Evolutionary conservation across 371 early-diverging fungal species (phyloP).

Genomic region (Mortierella sp.): DNA sequence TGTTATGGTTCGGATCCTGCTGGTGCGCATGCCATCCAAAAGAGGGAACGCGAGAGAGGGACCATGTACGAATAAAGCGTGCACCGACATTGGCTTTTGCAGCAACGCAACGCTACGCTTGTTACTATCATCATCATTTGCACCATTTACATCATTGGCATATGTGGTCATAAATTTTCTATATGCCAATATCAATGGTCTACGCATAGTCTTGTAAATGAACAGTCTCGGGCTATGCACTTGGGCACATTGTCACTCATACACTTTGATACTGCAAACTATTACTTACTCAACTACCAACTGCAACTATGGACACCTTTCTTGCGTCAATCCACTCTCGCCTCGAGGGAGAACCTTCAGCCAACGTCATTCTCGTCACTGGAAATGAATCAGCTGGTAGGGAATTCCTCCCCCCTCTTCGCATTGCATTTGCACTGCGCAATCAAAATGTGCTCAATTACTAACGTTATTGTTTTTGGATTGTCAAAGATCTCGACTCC

Average conservation of each 20-base stretch:
- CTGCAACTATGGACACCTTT: conserved; percentile 34
- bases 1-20: neutral
- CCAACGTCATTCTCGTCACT: conserved; percentile 62
- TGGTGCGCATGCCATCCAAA: conserved; percentile 1
- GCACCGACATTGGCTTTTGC: neutral
- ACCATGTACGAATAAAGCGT: neutral
- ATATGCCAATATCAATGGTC: too few relatives aligned
- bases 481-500: conserved; percentile 73
- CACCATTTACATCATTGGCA: too few relatives aligned
- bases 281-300: too few relatives aligned
- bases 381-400: conserved; percentile 83
- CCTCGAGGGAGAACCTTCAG: conserved; percentile 23
- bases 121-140: too few relatives aligned
- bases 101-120: neutral
- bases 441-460: neutral
- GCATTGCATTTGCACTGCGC: neutral
- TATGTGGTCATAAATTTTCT: too few relatives aligned
- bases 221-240: neutral
- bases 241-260: too few relatives aligned
- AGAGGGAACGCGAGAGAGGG: conserved; percentile 7
- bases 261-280: too few relatives aligned
- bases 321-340: conserved; percentile 28
- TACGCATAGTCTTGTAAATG: neutral
- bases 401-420: neutral
- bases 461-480: neutral